Conservation (phyloP, 1,284 basidiomycete species). For the Cryptococcus hybrid region DNA sequence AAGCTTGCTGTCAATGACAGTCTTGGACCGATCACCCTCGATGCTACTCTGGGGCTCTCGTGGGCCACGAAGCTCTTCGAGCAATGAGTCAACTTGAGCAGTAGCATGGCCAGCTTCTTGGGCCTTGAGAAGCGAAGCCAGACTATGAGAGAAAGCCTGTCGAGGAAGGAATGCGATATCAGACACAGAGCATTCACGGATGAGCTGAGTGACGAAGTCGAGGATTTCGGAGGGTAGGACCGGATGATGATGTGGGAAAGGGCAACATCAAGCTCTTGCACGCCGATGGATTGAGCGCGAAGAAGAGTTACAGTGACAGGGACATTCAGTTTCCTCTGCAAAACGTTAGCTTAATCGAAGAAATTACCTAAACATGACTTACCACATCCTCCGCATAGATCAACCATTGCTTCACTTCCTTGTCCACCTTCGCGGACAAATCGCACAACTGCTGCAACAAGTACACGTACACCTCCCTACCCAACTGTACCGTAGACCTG, state of each 20-base stretch:
- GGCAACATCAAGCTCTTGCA: slow-evolving; percentile 82
- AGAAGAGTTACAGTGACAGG: slow-evolving; percentile 88
- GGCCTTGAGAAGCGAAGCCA: slow-evolving; percentile 73
- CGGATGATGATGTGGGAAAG: slow-evolving; percentile 78
- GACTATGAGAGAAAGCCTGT: slow-evolving; percentile 73
- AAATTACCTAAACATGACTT: slow-evolving; percentile 28
- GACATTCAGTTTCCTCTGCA: slow-evolving; percentile 90
- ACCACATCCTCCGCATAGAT: slow-evolving; percentile 96
- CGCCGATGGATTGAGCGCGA: slow-evolving; percentile 75
- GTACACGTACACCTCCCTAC: slow-evolving; percentile 85
- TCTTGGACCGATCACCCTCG: slow-evolving; percentile 29
- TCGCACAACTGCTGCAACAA: slow-evolving; percentile 87
- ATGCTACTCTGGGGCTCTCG: slow-evolving; percentile 54
- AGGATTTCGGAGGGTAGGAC: slow-evolving; percentile 72
- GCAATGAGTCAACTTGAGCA: slow-evolving; percentile 43
- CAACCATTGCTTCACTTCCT: slow-evolving; percentile 96
- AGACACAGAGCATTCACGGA: slow-evolving; percentile 79
- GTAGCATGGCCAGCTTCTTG: slow-evolving; percentile 39
- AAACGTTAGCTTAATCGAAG: slow-evolving; percentile 2
- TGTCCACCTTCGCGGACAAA: slow-evolving; percentile 85
- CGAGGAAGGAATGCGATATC: slow-evolving; percentile 74
- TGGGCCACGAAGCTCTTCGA: slow-evolving; percentile 39
- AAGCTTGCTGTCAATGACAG: slow-evolving; percentile 44
- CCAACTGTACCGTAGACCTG: slow-evolving; percentile 77
- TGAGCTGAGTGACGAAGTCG: slow-evolving; percentile 78